Conservation (phyloP, 2,329 filamentous ascomycete species). For the Sporothrix inflata region DNA sequence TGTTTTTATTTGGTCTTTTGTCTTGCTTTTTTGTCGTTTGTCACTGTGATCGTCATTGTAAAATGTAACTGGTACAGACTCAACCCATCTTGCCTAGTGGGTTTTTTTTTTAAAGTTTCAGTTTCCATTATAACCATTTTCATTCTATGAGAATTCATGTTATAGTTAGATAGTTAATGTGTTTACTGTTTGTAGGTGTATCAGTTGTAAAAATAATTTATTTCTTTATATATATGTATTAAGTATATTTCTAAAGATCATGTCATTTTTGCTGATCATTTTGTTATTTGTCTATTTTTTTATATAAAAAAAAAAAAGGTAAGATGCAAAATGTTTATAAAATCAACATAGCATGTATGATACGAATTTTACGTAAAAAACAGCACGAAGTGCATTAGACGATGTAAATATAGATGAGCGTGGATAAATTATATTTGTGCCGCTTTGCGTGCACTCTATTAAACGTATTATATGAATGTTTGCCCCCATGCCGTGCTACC, state of each 20-base stretch:
- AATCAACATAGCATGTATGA: too few species aligned
- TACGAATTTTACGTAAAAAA: too few species aligned
- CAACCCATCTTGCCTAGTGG: not conserved
- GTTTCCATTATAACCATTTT: not conserved
- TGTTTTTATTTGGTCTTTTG: conserved; percentile 14
- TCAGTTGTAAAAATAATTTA: too few species aligned
- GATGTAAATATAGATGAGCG: not conserved
- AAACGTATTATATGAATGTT: not conserved
- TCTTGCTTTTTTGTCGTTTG: not conserved
- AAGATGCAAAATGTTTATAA: too few species aligned
- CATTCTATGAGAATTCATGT: not conserved
- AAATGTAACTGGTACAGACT: conserved; percentile 16
- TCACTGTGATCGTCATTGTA: not conserved
- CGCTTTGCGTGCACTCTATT: conserved; percentile 7
- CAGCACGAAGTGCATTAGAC: too few species aligned
- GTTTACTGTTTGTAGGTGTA: not conserved
- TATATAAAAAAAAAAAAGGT: too few species aligned
- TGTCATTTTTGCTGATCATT: too few species aligned
- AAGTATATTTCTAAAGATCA: too few species aligned
- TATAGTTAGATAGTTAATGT: too few species aligned
- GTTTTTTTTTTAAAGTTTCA: not conserved
- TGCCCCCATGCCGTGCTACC: not conserved
- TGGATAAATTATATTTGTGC: not conserved
- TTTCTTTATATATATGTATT: too few species aligned
- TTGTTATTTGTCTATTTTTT: too few species aligned